These are phyloP conservation scores for Coniochaeta pulveracea DNA, from an alignment of 2,329 filamentous ascomycete genomes.

Conservation along the genomic window DNA sequence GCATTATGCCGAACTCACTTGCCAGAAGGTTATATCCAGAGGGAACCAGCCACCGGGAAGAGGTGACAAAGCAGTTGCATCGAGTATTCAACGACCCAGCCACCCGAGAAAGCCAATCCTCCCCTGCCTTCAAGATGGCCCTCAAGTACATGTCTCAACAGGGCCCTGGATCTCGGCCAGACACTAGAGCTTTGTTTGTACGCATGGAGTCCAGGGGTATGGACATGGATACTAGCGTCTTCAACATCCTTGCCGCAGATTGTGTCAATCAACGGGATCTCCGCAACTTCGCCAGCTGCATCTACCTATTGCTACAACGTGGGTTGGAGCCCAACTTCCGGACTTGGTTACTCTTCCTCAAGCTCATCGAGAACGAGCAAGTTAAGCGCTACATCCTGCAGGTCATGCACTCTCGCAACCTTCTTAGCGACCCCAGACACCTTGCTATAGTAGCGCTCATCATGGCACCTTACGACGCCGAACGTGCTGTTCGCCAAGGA, in stretches of 20 bases:
- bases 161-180: constrained; percentile 14
- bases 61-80: constrained; percentile 25
- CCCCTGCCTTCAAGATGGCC: constrained; percentile 29
- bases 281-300: constrained; percentile 26
- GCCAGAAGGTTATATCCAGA: constrained; percentile 22
- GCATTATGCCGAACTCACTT: constrained; percentile 21
- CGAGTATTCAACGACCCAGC: constrained; percentile 24
- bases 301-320: constrained; percentile 27
- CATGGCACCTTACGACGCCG: constrained; percentile 31
- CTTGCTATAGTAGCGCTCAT: constrained; percentile 26
- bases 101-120: constrained; percentile 22
- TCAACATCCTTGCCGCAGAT: constrained; percentile 34
- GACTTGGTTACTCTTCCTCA: constrained; percentile 37
- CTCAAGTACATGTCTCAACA: constrained; percentile 25
- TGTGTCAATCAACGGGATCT: constrained; percentile 28
- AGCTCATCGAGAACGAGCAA: constrained; percentile 48
- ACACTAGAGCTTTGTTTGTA: constrained; percentile 22
- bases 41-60: constrained; percentile 21
- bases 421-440: constrained; percentile 25
- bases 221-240: constrained; percentile 32
- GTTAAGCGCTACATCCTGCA: constrained; percentile 32
- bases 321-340: constrained; percentile 27
- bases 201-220: constrained; percentile 24
- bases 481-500: constrained; percentile 25
- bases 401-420: constrained; percentile 31